phyloP scores from a whole-genome alignment of 2,329 filamentous ascomycete genomes.

The Botryosphaeria dothidea region DNA sequence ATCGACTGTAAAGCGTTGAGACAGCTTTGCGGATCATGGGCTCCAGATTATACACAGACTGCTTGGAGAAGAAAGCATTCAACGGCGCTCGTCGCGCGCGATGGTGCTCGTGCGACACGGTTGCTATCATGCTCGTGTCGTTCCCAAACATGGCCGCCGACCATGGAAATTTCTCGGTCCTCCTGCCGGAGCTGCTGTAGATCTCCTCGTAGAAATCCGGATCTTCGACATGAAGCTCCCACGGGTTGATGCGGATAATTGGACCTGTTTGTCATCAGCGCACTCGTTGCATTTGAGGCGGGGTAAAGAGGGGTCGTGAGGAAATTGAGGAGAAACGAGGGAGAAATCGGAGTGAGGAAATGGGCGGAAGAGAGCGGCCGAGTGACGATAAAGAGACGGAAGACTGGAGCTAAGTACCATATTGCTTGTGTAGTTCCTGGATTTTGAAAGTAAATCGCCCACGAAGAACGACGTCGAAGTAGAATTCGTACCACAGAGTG shows the following conservation, averaged over 20 bases:
- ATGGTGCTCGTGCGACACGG: constrained; percentile 26
- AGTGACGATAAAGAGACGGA: neutral
- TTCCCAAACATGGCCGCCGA: constrained; percentile 23
- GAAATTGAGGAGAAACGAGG: constrained; percentile 2
- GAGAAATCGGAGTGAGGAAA: neutral
- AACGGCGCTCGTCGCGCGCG: constrained; percentile 25
- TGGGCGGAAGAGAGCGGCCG: neutral
- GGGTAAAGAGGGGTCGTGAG: neutral
- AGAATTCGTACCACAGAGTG: constrained; percentile 30
- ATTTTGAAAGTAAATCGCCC: constrained; percentile 27
- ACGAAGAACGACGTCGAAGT: constrained; percentile 26
- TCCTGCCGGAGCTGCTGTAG: neutral
- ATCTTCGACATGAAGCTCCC: constrained; percentile 32
- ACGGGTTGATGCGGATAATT: constrained; percentile 35
- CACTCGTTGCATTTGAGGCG: neutral
- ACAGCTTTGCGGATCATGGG: constrained; percentile 23
- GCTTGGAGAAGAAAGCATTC: constrained; percentile 30
- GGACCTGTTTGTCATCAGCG: constrained; percentile 23
- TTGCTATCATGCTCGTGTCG: constrained; percentile 16
- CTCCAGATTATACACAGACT: constrained; percentile 26
- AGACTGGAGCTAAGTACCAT: constrained; percentile 20
- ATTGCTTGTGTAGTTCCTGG: constrained; percentile 26
- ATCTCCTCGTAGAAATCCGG: constrained; percentile 27
- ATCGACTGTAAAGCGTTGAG: constrained; percentile 26
- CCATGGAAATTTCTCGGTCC: constrained; percentile 22